phyloP scores from a whole-genome alignment of 148 eudicot genomes.

The Selenicereus undatus region DNA sequence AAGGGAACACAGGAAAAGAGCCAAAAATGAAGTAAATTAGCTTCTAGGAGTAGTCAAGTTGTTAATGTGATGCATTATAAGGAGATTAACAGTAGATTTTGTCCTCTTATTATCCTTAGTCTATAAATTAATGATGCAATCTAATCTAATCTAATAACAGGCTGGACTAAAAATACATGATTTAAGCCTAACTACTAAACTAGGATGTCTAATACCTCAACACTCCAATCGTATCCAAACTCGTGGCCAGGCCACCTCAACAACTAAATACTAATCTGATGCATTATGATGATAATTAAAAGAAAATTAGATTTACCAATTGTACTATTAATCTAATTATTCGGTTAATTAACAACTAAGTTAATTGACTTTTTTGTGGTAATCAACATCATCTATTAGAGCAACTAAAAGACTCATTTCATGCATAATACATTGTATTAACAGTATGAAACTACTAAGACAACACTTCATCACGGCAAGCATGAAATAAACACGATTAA shows the following conservation, averaged over 20 bases:
- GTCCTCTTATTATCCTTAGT: neutral
- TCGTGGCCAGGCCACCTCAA: too few relatives aligned
- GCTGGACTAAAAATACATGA: neutral
- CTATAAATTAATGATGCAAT: neutral
- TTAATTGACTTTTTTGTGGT: neutral
- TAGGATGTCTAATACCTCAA: neutral
- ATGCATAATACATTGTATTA: neutral
- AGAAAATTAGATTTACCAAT: too few relatives aligned
- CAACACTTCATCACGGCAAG: too few relatives aligned
- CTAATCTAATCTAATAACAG: neutral
- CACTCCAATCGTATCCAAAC: neutral
- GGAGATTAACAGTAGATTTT: neutral
- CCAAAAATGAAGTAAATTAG: neutral
- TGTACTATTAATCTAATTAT: too few relatives aligned
- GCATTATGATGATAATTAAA: too few relatives aligned
- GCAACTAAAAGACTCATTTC: too few relatives aligned
- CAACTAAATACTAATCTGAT: too few relatives aligned
- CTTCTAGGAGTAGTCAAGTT: neutral
- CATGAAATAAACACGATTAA: too few relatives aligned
- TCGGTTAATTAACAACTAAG: neutral
- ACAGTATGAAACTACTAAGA: too few relatives aligned
- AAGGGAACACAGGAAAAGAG: neutral
- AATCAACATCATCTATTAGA: neutral
- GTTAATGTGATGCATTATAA: neutral
- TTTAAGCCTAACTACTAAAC: neutral